Evolutionary conservation across 495 filamentous ascomycete species (phyloP), one percentile per base, ranked within the genome.

Genomic region (Cercophora newfieldiana): DNA sequence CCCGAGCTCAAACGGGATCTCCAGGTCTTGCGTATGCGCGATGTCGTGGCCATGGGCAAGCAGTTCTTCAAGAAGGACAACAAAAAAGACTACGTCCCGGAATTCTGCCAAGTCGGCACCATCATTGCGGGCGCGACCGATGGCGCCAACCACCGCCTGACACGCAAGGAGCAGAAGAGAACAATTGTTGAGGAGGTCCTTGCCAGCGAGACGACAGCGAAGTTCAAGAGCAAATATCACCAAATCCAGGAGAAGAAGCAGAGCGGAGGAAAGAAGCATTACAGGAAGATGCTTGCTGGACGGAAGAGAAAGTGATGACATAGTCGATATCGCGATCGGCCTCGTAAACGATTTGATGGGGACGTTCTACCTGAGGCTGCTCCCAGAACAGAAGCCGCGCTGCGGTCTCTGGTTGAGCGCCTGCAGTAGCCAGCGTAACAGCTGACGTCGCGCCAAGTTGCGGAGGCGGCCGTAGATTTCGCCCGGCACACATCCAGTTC

Each of bases 161-260:
- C 86, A 29, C 95, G 93, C 75, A 96, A 90, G 77, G 90, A 98
- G 71, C 84, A 91, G 65, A 97, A 96, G 81, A 86, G 85, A 68
- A 97, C 91, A 3, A 91, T 99, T 65, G 89, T 94, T n/a, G 92
- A 96, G 63, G 93, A 97, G 71, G 85, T 94, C 5, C 75, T 97
- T 67, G 86, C 89, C 12, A 75, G 81, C 33, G 90, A 94, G 10
- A 70, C 71, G 29, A 67, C 71, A 22, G 57, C 54, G 57, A 74
- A 79, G 67, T 75, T 74, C 69, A 78, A 77, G 67, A 55, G 69
- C 67, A 77, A 77, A 62, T 77, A 75, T 50, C 68, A 71, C 25
- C 71, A 75, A 26, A 73, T 78, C 58, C 76, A 76, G 65, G 64
- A 66, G 59, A 66, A 76, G 64, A 73, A 73, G 63, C 71, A 60